Evolutionary conservation across 1,284 basidiomycete species (phyloP).

Genomic region (Chondrostereum purpureum): DNA sequence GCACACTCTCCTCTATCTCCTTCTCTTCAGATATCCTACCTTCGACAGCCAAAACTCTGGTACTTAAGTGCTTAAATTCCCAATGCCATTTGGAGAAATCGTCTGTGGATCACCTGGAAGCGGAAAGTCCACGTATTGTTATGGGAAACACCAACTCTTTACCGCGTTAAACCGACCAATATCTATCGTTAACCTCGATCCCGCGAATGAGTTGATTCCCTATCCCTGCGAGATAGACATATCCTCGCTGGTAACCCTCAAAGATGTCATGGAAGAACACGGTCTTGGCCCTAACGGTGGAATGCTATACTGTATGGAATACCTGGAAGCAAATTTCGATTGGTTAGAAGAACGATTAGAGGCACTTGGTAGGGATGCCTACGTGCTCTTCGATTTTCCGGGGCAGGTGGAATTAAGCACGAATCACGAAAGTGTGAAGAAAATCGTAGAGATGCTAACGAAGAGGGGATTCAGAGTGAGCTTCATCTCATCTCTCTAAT

Average conservation of each 20-base stretch:
- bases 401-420: slow-evolving; percentile 98
- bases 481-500: slow-evolving; percentile 17
- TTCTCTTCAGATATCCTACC: too few species aligned
- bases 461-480: slow-evolving; percentile 84
- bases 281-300: slow-evolving; percentile 93
- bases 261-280: slow-evolving; percentile 84
- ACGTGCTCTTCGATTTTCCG: slow-evolving; percentile 93
- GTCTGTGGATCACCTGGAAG: slow-evolving; percentile 91
- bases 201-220: slow-evolving; percentile 85
- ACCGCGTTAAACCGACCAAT: slow-evolving; percentile 83
- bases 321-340: slow-evolving; percentile 91
- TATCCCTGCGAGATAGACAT: slow-evolving; percentile 92
- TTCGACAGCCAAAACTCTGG: neutral
- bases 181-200: slow-evolving; percentile 91
- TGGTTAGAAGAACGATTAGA: slow-evolving; percentile 82
- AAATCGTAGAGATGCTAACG: slow-evolving; percentile 64
- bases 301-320: slow-evolving; percentile 97
- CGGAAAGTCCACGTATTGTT: slow-evolving; percentile 92
- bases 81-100: slow-evolving; percentile 80
- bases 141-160: slow-evolving; percentile 90
- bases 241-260: slow-evolving; percentile 79
- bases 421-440: slow-evolving; percentile 86
- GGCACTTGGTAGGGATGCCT: slow-evolving; percentile 65
- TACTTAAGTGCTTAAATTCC: neutral
- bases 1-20: too few species aligned